A percentile compares a stretch with the other conserved stretches of the same genome.
phyloP scores from a whole-genome alignment of 192 early-diverging fungal species.

The Spizellomyces sp. region DNA sequence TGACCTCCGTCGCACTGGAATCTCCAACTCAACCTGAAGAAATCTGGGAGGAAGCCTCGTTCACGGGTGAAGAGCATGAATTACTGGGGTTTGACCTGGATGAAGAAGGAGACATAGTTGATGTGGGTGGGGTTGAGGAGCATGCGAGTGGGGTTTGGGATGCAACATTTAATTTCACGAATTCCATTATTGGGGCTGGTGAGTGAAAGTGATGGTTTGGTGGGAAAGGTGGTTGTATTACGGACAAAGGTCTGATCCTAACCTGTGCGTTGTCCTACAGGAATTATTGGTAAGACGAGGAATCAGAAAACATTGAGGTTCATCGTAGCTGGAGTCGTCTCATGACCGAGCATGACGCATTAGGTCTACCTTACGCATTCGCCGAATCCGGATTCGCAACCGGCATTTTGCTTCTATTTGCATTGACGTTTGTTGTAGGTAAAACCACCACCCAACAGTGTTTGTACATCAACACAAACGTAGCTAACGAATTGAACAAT shows the following conservation, averaged over 20 bases:
- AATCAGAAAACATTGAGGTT: slow-evolving; percentile 9
- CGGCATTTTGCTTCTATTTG: slow-evolving; percentile 55
- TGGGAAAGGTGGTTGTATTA: too few relatives aligned
- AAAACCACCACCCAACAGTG: slow-evolving; percentile 20
- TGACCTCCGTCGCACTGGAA: background rate
- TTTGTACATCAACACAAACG: background rate
- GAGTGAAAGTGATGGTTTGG: slow-evolving; percentile 15
- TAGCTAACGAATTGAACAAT: background rate
- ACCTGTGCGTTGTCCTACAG: background rate
- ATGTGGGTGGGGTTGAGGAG: background rate
- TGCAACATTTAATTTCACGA: slow-evolving; percentile 81
- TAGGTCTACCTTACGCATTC: slow-evolving; percentile 86
- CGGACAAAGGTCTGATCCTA: background rate
- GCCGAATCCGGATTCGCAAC: slow-evolving; percentile 73
- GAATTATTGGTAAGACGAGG: slow-evolving; percentile 25
- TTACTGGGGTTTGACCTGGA: slow-evolving; percentile 22
- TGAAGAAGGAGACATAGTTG: background rate
- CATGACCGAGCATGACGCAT: slow-evolving; percentile 16
- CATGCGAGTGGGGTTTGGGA: slow-evolving; percentile 32
- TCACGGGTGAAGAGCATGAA: slow-evolving; percentile 30
- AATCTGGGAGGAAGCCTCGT: slow-evolving; percentile 28
- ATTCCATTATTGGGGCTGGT: slow-evolving; percentile 93
- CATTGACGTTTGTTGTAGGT: slow-evolving; percentile 64
- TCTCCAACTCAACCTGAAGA: background rate
- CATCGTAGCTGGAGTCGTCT: background rate